Percentiles rank a stretch among this genome's conserved stretches.
phyloP scores from a whole-genome alignment of 176 grass and related monocot species.

The Rhipidocladum racemiflorum region DNA sequence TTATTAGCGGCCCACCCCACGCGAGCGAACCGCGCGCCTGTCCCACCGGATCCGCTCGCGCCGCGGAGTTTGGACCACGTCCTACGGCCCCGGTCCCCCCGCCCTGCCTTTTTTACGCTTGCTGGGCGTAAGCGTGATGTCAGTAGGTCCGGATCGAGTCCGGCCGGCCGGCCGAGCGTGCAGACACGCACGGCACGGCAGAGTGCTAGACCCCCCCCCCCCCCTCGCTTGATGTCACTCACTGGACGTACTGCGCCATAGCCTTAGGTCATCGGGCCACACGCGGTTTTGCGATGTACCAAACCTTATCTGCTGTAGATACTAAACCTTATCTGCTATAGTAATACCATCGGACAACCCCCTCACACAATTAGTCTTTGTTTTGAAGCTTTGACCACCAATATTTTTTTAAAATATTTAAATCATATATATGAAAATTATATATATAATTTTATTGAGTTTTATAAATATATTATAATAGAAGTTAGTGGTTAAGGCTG shows the following conservation, averaged over 20 bases:
- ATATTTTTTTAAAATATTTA: no score
- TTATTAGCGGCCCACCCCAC: not conserved
- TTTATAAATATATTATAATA: no score
- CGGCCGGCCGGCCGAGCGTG: conserved; percentile 32
- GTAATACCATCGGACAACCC: not conserved
- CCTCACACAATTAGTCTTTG: no score
- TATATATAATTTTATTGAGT: no score
- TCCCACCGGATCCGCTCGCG: not conserved
- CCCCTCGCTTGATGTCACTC: not conserved
- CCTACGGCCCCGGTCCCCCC: not conserved
- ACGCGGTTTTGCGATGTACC: not conserved
- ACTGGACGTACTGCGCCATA: not conserved
- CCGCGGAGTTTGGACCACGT: conserved; percentile 32
- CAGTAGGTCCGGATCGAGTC: not conserved
- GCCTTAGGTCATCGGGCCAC: not conserved
- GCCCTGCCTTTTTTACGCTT: not conserved
- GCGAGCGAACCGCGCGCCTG: not conserved
- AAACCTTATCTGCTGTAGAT: no score
- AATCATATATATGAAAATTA: no score
- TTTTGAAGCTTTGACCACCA: no score
- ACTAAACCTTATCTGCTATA: not conserved
- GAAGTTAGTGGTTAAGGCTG: no score
- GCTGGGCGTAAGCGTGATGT: not conserved
- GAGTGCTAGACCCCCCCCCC: conserved; percentile 1
- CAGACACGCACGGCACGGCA: conserved; percentile 11